Evolutionary conservation across 2,329 filamentous ascomycete species (phyloP), one percentile per base, ranked within the genome.

Genomic region (Penicillium sp.): DNA sequence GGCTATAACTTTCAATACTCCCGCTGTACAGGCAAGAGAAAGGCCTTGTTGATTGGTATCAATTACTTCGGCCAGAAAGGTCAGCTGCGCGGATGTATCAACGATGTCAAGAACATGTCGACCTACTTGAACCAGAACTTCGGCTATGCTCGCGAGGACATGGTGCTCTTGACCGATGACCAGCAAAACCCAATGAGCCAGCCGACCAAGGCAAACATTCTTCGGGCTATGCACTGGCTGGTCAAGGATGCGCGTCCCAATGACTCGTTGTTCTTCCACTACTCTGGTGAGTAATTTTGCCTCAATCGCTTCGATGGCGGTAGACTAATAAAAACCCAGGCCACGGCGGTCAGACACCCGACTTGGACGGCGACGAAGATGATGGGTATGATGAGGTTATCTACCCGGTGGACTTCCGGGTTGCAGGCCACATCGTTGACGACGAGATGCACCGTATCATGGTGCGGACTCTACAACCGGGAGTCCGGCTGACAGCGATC

Each of bases 181-280:
- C 92, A 97, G 77, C 91, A 96, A 72, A 96, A 96, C 66, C 90
- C 91, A 27, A 96, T 97, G 89, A 96, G 91, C 75, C 91, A 96
- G 76, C 93, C 93, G 9, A 96, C 91, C 6, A 97, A 97, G 74
- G 89, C 90, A 63, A 97, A 97, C 70, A 96, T 97, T 53, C 75
- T 97, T 37, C 85, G 93, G 50, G 93, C 93, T 31, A 97, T 97
- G 93, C 92, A 97, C 72, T 97, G 93, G 93, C 79, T 97, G 21
- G 91, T 97, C 55, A 96, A 96, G 76, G 92, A 96, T 69, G 92
- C 93, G 5, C 84, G 84, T 55, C 89, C 91, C 0, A 96, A 97
- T 70, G 93, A 97, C 71, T 96, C 93, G 5, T 82, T 97, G 7
- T 97, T 97, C 77, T 97, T 97, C 79, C 93, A 97, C 76, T 97